Evolutionary conservation across 108 stramenopile species (phyloP).

Genomic region (Cylindrotheca fusiformis): DNA sequence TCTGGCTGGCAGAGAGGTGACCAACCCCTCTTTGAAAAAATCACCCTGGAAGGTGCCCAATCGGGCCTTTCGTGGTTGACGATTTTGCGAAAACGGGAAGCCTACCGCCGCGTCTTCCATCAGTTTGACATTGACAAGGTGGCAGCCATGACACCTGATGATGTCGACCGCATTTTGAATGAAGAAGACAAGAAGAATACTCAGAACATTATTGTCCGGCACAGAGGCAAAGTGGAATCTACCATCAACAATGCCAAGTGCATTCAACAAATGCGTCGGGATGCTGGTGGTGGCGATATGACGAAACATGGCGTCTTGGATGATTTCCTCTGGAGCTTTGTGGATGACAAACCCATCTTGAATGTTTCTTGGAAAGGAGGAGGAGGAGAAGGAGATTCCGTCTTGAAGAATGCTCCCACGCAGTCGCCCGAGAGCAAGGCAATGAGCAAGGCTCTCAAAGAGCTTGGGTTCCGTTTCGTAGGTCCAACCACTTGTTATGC

Average conservation of each 20-base stretch:
- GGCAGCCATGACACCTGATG: constrained; percentile 38
- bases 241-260: constrained; percentile 52
- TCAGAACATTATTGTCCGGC: constrained; percentile 44
- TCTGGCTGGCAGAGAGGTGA: constrained; percentile 32
- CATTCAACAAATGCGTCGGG: constrained; percentile 28
- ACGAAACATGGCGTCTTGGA: constrained; percentile 21
- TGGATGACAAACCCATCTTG: constrained; percentile 60
- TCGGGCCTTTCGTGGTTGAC: constrained; percentile 74
- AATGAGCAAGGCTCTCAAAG: constrained; percentile 60
- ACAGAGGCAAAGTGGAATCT: constrained; percentile 58
- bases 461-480: constrained; percentile 55
- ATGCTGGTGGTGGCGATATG: constrained; percentile 6
- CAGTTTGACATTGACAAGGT: constrained; percentile 63
- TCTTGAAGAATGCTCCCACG: constrained; percentile 23
- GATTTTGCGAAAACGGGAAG: constrained; percentile 64
- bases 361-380: constrained; percentile 23
- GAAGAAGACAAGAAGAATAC: constrained; percentile 11
- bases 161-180: constrained; percentile 37
- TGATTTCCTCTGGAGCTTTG: constrained; percentile 59
- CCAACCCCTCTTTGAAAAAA: constrained; percentile 57
- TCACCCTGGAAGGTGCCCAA: constrained; percentile 69
- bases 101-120: constrained; percentile 53
- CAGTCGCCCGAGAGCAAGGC: constrained; percentile 45
- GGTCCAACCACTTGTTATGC: constrained; percentile 62
- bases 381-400: too few relatives aligned